Percentiles rank a stretch among this genome's conserved stretches.
These are phyloP conservation scores for Avena eriantha DNA, from an alignment of 176 grass and related monocot species.

Conservation along the genomic window DNA sequence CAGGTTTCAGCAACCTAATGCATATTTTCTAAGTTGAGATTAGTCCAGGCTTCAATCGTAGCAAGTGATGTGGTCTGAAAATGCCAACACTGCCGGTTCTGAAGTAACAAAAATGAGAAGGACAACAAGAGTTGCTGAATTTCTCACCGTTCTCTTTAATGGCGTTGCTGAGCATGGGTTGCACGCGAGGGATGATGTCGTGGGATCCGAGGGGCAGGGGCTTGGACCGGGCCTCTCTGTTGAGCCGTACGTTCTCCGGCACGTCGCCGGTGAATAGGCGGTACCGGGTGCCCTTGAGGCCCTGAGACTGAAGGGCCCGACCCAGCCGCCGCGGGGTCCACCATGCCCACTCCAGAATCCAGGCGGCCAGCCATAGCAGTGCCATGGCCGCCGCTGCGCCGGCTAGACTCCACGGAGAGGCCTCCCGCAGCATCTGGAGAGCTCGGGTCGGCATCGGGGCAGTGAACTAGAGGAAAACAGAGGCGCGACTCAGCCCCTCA, in stretches of 20 bases:
- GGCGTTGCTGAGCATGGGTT: slow-evolving; percentile 22
- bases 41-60: too few species aligned
- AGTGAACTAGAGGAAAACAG: not conserved
- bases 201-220: slow-evolving; percentile 52
- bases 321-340: slow-evolving; percentile 63
- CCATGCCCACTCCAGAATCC: slow-evolving; percentile 55
- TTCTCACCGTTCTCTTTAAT: slow-evolving; percentile 39
- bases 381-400: slow-evolving; percentile 35
- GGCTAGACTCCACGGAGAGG: slow-evolving; percentile 42
- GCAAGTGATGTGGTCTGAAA: too few species aligned
- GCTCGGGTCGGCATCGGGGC: not conserved
- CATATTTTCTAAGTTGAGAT: too few species aligned
- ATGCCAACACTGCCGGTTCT: not conserved
- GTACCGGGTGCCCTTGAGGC: slow-evolving; percentile 54
- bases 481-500: not conserved
- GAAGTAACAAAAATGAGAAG: not conserved
- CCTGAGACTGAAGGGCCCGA: slow-evolving; percentile 46
- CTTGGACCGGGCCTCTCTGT: slow-evolving; percentile 45
- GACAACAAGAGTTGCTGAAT: slow-evolving; percentile 1
- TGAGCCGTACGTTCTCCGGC: slow-evolving; percentile 38
- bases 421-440: slow-evolving; percentile 6
- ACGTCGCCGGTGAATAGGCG: slow-evolving; percentile 55
- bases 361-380: slow-evolving; percentile 41
- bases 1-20: slow-evolving; percentile 12
- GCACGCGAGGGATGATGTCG: slow-evolving; percentile 42